Evolutionary conservation across 352 stramenopile genomes (phyloP).

Genomic region (Thalassiosira mediterranea): DNA sequence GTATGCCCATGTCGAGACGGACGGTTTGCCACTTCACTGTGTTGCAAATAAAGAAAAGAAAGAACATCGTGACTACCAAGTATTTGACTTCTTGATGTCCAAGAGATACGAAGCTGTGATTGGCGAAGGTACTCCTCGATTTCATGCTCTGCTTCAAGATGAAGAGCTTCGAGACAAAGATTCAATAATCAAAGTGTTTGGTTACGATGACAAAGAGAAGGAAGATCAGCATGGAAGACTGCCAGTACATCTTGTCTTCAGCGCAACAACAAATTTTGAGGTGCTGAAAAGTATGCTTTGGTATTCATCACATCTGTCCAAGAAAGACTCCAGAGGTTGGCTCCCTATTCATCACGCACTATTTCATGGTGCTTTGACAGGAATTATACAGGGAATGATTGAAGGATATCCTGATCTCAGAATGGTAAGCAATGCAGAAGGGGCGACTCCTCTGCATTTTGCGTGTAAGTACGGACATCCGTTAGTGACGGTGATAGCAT

Average conservation of each 20-base stretch:
- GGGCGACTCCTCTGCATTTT: constrained; percentile 19
- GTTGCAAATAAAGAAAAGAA: not conserved
- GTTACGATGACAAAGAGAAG: not conserved
- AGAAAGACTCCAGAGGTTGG: constrained; percentile 14
- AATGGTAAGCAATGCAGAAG: not conserved
- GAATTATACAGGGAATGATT: constrained; percentile 8
- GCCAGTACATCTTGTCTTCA: not conserved
- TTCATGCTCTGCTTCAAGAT: not conserved
- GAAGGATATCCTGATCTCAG: constrained; percentile 3
- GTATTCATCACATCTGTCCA: not conserved
- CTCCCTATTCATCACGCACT: constrained; percentile 27
- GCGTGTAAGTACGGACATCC: constrained; percentile 11
- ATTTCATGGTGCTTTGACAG: not conserved
- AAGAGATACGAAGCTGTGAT: not conserved
- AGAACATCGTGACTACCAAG: no score
- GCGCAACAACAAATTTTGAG: not conserved
- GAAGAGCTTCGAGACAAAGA: not conserved
- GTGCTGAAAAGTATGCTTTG: not conserved
- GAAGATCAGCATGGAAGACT: not conserved
- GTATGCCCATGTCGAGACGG: not conserved
- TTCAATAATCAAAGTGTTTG: not conserved
- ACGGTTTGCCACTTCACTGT: constrained; percentile 9
- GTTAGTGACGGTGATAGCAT: constrained; percentile 1
- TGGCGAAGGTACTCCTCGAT: not conserved
- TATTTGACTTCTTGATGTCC: not conserved